Evolutionary conservation across 805 yeast genomes (phyloP).

Genomic region (Isabelozyma pseudorhagii): DNA sequence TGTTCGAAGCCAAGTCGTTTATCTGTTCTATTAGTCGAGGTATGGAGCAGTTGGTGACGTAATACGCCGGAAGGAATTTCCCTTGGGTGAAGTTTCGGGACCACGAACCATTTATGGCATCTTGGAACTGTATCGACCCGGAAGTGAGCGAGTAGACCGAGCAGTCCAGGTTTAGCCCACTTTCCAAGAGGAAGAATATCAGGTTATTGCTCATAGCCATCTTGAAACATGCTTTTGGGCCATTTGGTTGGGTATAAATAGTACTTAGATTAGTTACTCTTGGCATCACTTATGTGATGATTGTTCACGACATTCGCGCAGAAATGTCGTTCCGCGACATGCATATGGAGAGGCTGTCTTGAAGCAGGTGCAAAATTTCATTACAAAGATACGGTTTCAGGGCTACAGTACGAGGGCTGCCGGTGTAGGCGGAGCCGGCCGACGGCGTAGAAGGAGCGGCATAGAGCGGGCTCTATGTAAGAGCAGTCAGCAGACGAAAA

Average conservation of each 20-base stretch:
- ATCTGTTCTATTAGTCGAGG: not conserved
- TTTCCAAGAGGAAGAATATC: slow-evolving; percentile 15
- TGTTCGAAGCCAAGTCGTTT: not conserved
- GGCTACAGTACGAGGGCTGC: too few species aligned
- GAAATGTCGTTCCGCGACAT: too few species aligned
- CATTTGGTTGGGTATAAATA: not conserved
- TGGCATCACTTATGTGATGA: not conserved
- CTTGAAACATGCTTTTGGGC: not conserved
- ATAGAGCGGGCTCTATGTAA: too few species aligned
- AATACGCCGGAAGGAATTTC: slow-evolving; percentile 39
- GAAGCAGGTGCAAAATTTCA: too few species aligned
- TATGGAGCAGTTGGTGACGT: slow-evolving; percentile 45
- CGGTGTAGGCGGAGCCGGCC: too few species aligned
- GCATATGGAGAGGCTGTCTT: too few species aligned
- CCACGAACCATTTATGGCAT: slow-evolving; percentile 12
- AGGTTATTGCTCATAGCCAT: slow-evolving; percentile 15
- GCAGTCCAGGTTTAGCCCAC: slow-evolving; percentile 26
- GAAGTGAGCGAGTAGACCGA: slow-evolving; percentile 35
- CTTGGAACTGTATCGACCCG: slow-evolving; percentile 25
- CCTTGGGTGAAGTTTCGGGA: slow-evolving; percentile 6
- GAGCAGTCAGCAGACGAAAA: too few species aligned
- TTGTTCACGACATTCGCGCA: not conserved
- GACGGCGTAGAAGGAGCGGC: too few species aligned
- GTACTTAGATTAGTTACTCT: not conserved
- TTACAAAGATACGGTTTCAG: too few species aligned